Evolutionary conservation across 805 yeast species (phyloP), one percentile per base, ranked within the genome.

Genomic region (Sugiyamaella smithiae): DNA sequence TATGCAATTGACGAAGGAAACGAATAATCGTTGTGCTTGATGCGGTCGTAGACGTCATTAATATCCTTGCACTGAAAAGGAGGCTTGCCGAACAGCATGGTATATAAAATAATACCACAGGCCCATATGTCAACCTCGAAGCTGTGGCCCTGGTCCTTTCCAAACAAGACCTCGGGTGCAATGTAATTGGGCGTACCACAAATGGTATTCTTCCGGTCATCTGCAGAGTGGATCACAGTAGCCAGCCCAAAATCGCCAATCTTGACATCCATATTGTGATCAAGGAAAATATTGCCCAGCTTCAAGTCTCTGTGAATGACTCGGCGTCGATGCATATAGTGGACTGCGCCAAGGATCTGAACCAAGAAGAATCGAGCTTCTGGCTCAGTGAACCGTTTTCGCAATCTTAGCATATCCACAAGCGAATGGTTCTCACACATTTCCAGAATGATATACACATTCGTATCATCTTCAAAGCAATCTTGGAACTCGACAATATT

Each of bases 131-230:
- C 99, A 36, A 89, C 97, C 67, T 89, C 97, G 63, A 81, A 90
- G 45, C 95, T 82, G 67, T 93, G 99, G 6, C 98, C 99, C 9
- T 81, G 76, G 12, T 58, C 58, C 60, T 88, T 88, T 24, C 96
- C 95, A 35, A 89, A 86, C 56, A 93, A 75, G 19, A 93, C 96
- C 71, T 93, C 99, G 5, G 99, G 99, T 0, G 99, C 97, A 64
- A 93, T 93, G 66, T 93, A 93, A 69, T 93, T 93, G 52, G 99
- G 99, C 20, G 99, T 93, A 47, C 99, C 99, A 68, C 99, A 93
- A 48, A 93, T 88, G 38, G 99, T 91, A 65, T 84, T 86, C 62
- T 91, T 88, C 56, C 91, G 81, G 44, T 87, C 87, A 50, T 76
- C 77, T 25, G 77, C 73, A 19, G 80, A 73, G 37, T 85, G 85